Evolutionary conservation across 176 grass and related monocot species (phyloP).

Genomic region (Cymbopogon citratus): DNA sequence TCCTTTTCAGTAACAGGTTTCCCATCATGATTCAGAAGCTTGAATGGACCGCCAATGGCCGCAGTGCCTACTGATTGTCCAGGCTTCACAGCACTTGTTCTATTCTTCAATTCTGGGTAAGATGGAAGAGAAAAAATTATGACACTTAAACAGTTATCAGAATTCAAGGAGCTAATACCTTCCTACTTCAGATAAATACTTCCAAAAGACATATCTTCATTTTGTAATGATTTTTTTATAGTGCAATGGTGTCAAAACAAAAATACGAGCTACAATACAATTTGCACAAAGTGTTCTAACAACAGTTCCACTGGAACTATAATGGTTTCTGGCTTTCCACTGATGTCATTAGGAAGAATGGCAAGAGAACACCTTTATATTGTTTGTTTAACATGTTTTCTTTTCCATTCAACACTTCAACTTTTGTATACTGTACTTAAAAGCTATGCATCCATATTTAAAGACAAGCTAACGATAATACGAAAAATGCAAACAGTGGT

Average conservation of each 20-base stretch:
- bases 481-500: background rate
- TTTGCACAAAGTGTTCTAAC: background rate
- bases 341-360: no score
- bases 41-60: slow-evolving; percentile 68
- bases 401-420: no score
- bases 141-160: background rate
- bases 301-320: background rate
- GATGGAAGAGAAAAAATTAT: background rate
- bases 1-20: slow-evolving; percentile 58
- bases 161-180: background rate
- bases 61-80: slow-evolving; percentile 42
- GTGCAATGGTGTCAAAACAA: background rate
- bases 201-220: background rate
- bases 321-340: background rate
- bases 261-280: background rate
- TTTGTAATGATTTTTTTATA: background rate
- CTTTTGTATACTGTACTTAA: background rate
- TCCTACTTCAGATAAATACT: background rate
- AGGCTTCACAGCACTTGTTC: slow-evolving; percentile 47
- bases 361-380: no score
- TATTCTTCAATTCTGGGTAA: slow-evolving; percentile 48
- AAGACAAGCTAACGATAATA: background rate
- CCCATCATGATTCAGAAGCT: slow-evolving; percentile 53
- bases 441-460: background rate
- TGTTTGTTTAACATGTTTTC: no score